Conservation (phyloP, 306 rosid genomes). For the Gleditsia sinensis region DNA sequence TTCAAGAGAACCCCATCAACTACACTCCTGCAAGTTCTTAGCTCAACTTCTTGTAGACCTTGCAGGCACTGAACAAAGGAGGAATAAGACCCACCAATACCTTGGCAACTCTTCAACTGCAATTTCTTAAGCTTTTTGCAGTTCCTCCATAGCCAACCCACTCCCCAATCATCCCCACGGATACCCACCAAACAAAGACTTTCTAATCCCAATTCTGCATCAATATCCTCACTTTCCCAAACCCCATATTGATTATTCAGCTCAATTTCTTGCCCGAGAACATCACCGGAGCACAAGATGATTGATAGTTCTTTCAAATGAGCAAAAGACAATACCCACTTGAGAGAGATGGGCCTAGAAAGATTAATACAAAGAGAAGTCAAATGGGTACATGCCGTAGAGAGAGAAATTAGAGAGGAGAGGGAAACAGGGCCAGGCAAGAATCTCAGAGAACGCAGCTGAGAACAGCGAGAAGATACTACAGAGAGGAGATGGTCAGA, state of each 20-base stretch:
- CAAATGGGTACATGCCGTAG: conserved; percentile 51
- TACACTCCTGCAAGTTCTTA: conserved; percentile 78
- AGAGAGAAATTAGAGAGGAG: conserved; percentile 65
- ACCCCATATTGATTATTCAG: conserved; percentile 19
- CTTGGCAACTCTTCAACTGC: conserved; percentile 64
- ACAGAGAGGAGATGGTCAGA: conserved; percentile 44
- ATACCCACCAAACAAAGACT: conserved; percentile 64
- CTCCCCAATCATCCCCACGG: conserved; percentile 59
- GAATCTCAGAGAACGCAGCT: conserved; percentile 56
- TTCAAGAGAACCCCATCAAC: conserved; percentile 66
- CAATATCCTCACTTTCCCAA: conserved; percentile 39
- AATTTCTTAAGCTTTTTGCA: conserved; percentile 59
- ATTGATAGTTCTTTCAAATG: conserved; percentile 55
- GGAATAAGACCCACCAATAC: conserved; percentile 69
- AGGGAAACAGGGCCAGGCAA: conserved; percentile 56
- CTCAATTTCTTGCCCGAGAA: conserved; percentile 19
- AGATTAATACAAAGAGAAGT: conserved; percentile 60
- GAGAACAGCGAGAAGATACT: conserved; percentile 45
- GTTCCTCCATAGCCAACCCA: conserved; percentile 78
- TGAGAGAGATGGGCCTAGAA: conserved; percentile 60
- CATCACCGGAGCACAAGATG: conserved; percentile 33
- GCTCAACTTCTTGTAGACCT: conserved; percentile 61
- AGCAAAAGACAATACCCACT: conserved; percentile 61
- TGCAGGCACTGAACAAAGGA: conserved; percentile 61
- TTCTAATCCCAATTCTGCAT: conserved; percentile 51